phyloP scores from a whole-genome alignment of 129 eudicot genomes.

The Pulicaria dysenterica region DNA sequence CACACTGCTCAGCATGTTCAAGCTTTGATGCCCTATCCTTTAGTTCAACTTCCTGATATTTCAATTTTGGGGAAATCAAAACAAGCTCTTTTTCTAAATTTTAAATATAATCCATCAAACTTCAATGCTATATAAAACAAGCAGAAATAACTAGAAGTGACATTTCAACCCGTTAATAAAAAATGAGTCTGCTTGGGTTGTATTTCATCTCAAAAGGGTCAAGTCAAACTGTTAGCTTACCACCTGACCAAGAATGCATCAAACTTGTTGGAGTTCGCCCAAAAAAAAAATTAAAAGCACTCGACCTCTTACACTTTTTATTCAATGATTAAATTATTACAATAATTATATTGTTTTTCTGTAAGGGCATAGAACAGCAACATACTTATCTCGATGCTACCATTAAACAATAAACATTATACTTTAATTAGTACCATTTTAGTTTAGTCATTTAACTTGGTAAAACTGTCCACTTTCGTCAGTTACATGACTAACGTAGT shows the following conservation, averaged over 20 bases:
- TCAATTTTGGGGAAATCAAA: slow-evolving; percentile 6
- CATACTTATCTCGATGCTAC: neutral
- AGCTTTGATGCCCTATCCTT: slow-evolving; percentile 72
- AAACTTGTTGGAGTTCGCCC: neutral
- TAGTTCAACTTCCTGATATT: slow-evolving; percentile 68
- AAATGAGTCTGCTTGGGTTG: neutral
- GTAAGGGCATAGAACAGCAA: neutral
- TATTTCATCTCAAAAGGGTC: neutral
- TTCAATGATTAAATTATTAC: neutral
- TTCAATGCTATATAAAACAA: slow-evolving; percentile 3
- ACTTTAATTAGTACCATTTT: neutral
- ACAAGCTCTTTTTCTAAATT: neutral
- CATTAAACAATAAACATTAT: neutral
- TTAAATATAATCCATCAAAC: neutral
- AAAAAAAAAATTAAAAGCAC: neutral
- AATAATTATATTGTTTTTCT: neutral
- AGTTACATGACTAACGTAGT: no score
- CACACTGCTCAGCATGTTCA: slow-evolving; percentile 79
- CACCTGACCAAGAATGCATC: neutral
- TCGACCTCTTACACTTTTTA: neutral
- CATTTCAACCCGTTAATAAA: neutral
- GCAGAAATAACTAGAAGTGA: neutral
- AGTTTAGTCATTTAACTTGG: neutral
- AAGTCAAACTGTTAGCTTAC: neutral
- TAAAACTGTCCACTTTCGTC: neutral